Evolutionary conservation across 768 basidiomycete species (phyloP).

Genomic region (Podaxis sp.): DNA sequence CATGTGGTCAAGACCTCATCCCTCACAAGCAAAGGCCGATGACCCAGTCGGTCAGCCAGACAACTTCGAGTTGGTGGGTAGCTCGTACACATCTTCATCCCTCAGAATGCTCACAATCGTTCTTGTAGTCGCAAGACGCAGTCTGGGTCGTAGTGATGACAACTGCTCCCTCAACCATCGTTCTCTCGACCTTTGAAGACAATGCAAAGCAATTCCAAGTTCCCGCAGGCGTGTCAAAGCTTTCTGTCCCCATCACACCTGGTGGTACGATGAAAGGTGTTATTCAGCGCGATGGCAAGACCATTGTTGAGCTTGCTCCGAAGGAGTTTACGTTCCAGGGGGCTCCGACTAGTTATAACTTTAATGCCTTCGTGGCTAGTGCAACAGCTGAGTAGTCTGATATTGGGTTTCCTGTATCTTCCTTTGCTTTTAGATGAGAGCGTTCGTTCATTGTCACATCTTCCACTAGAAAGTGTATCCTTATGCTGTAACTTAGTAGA

Average conservation of each 20-base stretch:
- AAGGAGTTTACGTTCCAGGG: constrained; percentile 52
- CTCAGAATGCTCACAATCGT: not conserved
- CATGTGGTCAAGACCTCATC: constrained; percentile 73
- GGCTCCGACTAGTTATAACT: constrained; percentile 63
- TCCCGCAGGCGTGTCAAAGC: constrained; percentile 57
- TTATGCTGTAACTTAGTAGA: constrained; percentile 1
- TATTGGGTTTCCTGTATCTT: not conserved
- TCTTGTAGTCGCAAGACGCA: constrained; percentile 52
- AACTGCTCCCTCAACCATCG: constrained; percentile 54
- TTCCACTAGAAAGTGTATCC: not conserved
- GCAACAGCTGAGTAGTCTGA: constrained; percentile 26
- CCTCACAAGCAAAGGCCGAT: constrained; percentile 49
- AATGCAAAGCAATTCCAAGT: constrained; percentile 47
- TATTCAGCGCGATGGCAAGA: constrained; percentile 48
- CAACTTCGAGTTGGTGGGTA: constrained; percentile 56
- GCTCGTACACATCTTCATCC: constrained; percentile 19
- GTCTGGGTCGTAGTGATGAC: constrained; percentile 72
- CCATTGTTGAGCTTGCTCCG: constrained; percentile 48
- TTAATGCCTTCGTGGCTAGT: constrained; percentile 63
- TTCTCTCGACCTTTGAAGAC: constrained; percentile 48
- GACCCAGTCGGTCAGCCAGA: constrained; percentile 57
- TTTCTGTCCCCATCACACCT: constrained; percentile 54
- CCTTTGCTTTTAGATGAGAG: not conserved
- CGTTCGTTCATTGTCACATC: constrained; percentile 5
- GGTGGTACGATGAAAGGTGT: constrained; percentile 51